Evolutionary conservation across 2,329 filamentous ascomycete species (phyloP).

Genomic region (Ceratocystis smalleyi): DNA sequence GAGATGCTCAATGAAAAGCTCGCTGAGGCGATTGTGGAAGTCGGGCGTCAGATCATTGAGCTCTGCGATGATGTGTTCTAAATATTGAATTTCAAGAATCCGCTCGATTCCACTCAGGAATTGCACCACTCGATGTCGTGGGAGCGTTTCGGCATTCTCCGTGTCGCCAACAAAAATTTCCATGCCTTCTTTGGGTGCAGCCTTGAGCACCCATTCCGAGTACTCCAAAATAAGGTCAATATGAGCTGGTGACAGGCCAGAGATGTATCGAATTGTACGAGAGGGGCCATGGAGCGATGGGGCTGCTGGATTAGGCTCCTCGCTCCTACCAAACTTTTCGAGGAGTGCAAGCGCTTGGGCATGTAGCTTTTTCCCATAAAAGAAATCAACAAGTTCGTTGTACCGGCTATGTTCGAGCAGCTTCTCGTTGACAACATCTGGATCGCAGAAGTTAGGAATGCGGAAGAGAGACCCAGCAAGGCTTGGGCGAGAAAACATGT

Average conservation of each 20-base stretch:
- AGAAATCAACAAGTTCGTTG: conserved; percentile 90
- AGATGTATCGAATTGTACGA: conserved; percentile 77
- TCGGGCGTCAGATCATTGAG: conserved; percentile 71
- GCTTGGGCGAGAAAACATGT: conserved; percentile 81
- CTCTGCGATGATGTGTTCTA: conserved; percentile 83
- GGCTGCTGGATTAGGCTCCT: conserved; percentile 34
- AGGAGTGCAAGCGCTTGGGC: conserved; percentile 71
- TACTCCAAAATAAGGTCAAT: conserved; percentile 87
- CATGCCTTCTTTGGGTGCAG: conserved; percentile 63
- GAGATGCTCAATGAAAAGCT: conserved; percentile 48
- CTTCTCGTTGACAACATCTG: conserved; percentile 84
- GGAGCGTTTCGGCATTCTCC: conserved; percentile 82
- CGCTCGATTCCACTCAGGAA: conserved; percentile 58
- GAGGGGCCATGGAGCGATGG: conserved; percentile 58
- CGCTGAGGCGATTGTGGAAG: conserved; percentile 71
- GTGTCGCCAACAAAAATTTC: conserved; percentile 87
- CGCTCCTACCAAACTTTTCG: conserved; percentile 57
- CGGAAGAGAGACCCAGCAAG: conserved; percentile 83
- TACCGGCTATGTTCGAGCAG: conserved; percentile 78
- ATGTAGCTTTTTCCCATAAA: conserved; percentile 89
- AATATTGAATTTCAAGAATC: conserved; percentile 60
- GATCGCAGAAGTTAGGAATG: conserved; percentile 93
- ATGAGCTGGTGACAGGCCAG: conserved; percentile 70
- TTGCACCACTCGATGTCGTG: conserved; percentile 55
- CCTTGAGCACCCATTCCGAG: conserved; percentile 68